Evolutionary conservation across 257 asterid species (phyloP), one percentile per base, ranked within the genome.

Genomic region (Verbascum thapsus): DNA sequence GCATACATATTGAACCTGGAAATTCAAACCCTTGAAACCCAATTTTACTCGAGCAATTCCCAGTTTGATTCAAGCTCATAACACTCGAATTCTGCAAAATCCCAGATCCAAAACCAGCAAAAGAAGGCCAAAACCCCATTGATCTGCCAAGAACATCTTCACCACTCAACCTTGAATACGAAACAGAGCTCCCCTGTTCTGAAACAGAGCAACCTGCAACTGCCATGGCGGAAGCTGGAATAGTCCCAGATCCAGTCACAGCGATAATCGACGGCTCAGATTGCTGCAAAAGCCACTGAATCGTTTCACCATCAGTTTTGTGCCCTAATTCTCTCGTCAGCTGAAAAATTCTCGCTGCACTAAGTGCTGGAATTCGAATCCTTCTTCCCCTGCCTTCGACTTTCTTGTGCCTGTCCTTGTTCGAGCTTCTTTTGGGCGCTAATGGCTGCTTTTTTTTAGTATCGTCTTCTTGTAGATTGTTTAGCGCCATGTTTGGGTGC

Each of bases 371-470:
- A 68, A 86, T 86, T 62, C 95, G 37, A 5, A 86, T 80, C 15
- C 95, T 61, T 58, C 95, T 67, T 0, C 95, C 95, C 43, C 95
- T 68, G 34, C 95, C 95, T 32, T 86, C 91, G 12, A 86, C 95
- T 35, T 86, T 86, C 37, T 74, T 83, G 69, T 86, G 95, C 68
- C 91, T 70, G 43, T 83, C 95, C 10, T 86, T 86, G 70, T 80
- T 86, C 2, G 85, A 81, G 40, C 74, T 78, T 18, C 91, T 67
- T 58, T 81, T 86, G 1, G 88, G 86, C 10, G 62, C 80, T 8
- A 83, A 49, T 35, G 55, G 77, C 58, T 73, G 67, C 80, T 77
- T 79, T 20, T 72, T 61, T 4, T 26, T 62, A 26, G 66, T 68
- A 18, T 76, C 76, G 40, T 63, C n/a, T n/a, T n/a, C n/a, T n/a